Base-by-base conservation (phyloP, 345 rosid genomes). In the Carallia pectinifolia region DNA sequence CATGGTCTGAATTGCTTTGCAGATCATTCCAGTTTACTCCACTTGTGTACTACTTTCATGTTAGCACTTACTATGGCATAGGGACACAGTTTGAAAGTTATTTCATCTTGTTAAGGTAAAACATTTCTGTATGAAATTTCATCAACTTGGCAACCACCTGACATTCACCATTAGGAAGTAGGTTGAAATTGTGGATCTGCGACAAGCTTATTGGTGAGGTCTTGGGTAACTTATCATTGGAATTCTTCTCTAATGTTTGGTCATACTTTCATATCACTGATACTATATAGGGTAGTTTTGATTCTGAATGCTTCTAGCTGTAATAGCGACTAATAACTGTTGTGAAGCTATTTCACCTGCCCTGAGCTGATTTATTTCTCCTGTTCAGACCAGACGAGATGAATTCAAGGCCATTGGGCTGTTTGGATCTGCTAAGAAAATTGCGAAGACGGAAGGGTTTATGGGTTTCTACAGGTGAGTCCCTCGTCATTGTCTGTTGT, bases 391-490 rank as follows among this genome's bases (percentile, higher is more conserved):
- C 44, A 89, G 96, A 84, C 83, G 85, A 80, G 83, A 82, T 68
- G 97, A 94, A 77, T 94, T 86, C 83, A 89, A 85, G 70, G 80
- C 83, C 73, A 76, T 85, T 7, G 92, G 96, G 29, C 76, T 93
- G 50, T 6, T 67, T 65, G 94, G 96, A 81, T 91, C 98, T 54
- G 61, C 84, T 66, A 86, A 79, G 37, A 94, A 85, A 86, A 88
- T 94, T 69, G 83, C 83, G 74, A 84, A 77, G 69, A 94, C 95
- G 34, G 97, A 91, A 78, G 95, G 98, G 58, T 74, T 85, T 44
- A 77, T 83, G 87, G 97, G 98, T 76, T 94, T 94, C 79, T 91
- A 94, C 81, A 79, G 96, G 98, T 91, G 74, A 50, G 53, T 82
- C 62, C 69, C 55, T 2, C 40, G 37, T 19, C 79, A 64, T 55